These are phyloP conservation scores for Cymbopogon citratus DNA, from an alignment of 176 grass and related monocot species.

Conservation along the genomic window DNA sequence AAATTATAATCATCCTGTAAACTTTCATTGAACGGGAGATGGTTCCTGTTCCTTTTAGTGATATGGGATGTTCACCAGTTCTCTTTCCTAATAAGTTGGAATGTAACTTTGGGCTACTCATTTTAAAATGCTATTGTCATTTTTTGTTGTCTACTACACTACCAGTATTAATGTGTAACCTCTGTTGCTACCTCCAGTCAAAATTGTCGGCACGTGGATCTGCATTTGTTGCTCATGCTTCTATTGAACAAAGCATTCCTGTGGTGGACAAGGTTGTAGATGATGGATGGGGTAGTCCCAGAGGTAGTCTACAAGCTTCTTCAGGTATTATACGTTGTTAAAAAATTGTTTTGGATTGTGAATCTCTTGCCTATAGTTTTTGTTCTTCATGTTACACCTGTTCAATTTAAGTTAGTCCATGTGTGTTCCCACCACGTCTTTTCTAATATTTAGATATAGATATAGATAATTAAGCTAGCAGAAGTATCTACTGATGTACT, in stretches of 20 bases:
- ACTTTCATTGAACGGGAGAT: background rate
- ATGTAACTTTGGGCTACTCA: background rate
- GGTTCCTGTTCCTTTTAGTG: background rate
- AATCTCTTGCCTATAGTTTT: slow-evolving; percentile 18
- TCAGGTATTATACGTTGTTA: slow-evolving; percentile 30
- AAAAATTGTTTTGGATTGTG: background rate
- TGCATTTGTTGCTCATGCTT: slow-evolving; percentile 30
- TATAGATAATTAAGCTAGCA: background rate
- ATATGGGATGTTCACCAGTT: background rate
- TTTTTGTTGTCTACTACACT: slow-evolving; percentile 2
- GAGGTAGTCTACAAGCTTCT: slow-evolving; percentile 25
- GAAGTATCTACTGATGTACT: background rate
- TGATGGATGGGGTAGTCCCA: slow-evolving; percentile 58
- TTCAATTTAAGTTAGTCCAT: background rate
- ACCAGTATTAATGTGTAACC: slow-evolving; percentile 1
- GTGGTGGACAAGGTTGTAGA: slow-evolving; percentile 92
- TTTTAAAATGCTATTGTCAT: background rate
- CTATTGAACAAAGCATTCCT: slow-evolving; percentile 61
- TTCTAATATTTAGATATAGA: background rate
- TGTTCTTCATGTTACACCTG: background rate
- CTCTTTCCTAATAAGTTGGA: background rate
- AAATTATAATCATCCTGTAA: slow-evolving; percentile 2
- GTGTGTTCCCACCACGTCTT: background rate
- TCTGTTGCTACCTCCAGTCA: slow-evolving; percentile 40
- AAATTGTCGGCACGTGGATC: slow-evolving; percentile 41